These are phyloP conservation scores for Wickerhamomyces rabaulensis DNA, from an alignment of 805 yeast genomes.

Conservation along the genomic window DNA sequence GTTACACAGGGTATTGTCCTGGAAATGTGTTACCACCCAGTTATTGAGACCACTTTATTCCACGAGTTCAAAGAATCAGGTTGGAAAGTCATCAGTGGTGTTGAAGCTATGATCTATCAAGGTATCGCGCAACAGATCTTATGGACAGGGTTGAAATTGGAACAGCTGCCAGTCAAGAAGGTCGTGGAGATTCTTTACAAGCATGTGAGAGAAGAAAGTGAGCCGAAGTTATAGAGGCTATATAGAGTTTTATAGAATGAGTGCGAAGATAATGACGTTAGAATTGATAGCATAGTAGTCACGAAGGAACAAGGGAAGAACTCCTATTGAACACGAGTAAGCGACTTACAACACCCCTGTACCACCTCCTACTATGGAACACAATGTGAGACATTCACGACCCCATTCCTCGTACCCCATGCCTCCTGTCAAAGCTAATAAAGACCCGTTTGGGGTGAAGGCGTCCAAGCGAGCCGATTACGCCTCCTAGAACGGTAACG, in stretches of 20 bases:
- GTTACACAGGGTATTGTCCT: constrained; percentile 18
- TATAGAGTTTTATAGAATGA: too few species aligned
- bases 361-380: too few species aligned
- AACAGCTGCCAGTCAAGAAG: constrained; percentile 15
- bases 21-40: constrained; percentile 25
- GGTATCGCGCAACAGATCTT: constrained; percentile 22
- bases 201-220: constrained; percentile 1
- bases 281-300: too few species aligned
- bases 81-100: constrained; percentile 23
- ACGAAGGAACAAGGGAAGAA: too few species aligned
- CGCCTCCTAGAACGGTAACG: not conserved
- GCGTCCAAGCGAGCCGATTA: too few species aligned
- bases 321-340: too few species aligned
- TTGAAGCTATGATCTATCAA: constrained; percentile 24
- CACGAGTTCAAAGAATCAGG: constrained; percentile 10
- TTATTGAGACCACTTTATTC: constrained; percentile 16
- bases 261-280: too few species aligned
- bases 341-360: too few species aligned
- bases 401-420: too few species aligned
- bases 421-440: too few species aligned
- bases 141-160: constrained; percentile 20
- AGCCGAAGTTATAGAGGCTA: not conserved
- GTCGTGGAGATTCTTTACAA: constrained; percentile 7
- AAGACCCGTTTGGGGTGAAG: too few species aligned
- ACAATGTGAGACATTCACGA: too few species aligned